A percentile compares a stretch with the other conserved stretches of the same genome.
Evolutionary conservation across 371 early-diverging fungal species (phyloP).

Genomic region (Mucor irregularis): DNA sequence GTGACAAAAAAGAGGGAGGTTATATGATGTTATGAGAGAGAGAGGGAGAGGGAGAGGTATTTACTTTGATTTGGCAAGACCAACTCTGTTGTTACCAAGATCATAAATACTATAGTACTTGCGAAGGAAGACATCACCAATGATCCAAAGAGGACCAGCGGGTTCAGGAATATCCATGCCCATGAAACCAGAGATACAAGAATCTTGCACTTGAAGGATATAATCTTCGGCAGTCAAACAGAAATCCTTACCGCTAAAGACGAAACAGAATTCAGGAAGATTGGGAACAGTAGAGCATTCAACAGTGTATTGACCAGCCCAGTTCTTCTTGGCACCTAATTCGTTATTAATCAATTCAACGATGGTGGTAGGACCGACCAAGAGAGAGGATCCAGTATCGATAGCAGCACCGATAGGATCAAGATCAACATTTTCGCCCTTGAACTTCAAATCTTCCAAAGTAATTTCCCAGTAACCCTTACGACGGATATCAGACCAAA

Average conservation of each 20-base stretch:
- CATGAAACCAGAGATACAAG: slow-evolving; percentile 91
- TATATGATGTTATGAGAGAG: not conserved
- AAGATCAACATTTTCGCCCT: slow-evolving; percentile 61
- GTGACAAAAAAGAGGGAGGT: no score
- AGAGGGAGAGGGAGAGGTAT: not conserved
- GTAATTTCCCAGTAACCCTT: slow-evolving; percentile 96
- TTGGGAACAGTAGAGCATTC: slow-evolving; percentile 68
- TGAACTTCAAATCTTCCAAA: slow-evolving; percentile 71
- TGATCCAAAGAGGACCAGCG: slow-evolving; percentile 71
- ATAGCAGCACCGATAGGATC: slow-evolving; percentile 74
- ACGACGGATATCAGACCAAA: slow-evolving; percentile 81
- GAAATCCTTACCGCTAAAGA: slow-evolving; percentile 73
- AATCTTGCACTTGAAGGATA: slow-evolving; percentile 74
- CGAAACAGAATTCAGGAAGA: slow-evolving; percentile 77
- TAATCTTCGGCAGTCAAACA: slow-evolving; percentile 65
- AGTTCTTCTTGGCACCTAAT: slow-evolving; percentile 90
- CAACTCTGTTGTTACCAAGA: slow-evolving; percentile 83
- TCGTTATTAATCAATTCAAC: slow-evolving; percentile 83
- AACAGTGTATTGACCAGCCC: slow-evolving; percentile 83
- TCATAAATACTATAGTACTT: slow-evolving; percentile 89
- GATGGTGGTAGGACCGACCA: slow-evolving; percentile 71
- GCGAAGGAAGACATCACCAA: slow-evolving; percentile 91
- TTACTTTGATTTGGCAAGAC: slow-evolving; percentile 48
- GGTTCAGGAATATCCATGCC: slow-evolving; percentile 83
- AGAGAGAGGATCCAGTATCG: slow-evolving; percentile 82